phyloP scores from a whole-genome alignment of 306 rosid species.

The Comarum palustre region DNA sequence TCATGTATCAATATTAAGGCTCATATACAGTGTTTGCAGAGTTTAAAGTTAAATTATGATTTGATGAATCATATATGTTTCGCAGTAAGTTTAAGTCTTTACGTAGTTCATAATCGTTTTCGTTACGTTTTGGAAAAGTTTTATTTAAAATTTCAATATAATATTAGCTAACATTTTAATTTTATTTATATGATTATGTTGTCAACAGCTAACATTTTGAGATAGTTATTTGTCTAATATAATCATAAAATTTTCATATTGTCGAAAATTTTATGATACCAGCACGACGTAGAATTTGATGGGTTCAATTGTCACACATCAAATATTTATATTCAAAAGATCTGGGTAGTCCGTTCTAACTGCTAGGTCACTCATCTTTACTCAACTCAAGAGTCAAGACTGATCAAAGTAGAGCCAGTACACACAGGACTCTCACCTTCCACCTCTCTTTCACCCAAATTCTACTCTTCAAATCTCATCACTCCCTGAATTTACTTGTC shows the following conservation, averaged over 20 bases:
- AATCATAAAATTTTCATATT: too few species aligned
- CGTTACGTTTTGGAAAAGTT: too few species aligned
- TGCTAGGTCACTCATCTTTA: neutral
- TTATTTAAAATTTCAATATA: too few species aligned
- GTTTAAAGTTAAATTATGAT: neutral
- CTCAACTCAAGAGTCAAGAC: neutral
- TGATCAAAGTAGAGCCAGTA: neutral
- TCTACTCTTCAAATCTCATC: conserved; percentile 13
- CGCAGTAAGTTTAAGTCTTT: too few species aligned
- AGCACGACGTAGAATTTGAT: too few species aligned
- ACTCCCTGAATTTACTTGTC: neutral
- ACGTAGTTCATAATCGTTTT: too few species aligned
- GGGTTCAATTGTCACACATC: neutral
- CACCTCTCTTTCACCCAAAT: neutral
- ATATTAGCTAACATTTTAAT: too few species aligned
- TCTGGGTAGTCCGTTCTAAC: neutral
- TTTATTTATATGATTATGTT: too few species aligned
- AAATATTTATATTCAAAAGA: neutral
- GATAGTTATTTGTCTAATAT: too few species aligned
- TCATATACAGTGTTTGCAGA: neutral
- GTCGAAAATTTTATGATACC: too few species aligned
- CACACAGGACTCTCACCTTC: neutral
- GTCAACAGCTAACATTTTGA: too few species aligned
- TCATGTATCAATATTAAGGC: neutral
- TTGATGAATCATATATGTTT: too few species aligned